These are phyloP conservation scores for Neltuma alba DNA, from an alignment of 306 rosid species.

Conservation along the genomic window DNA sequence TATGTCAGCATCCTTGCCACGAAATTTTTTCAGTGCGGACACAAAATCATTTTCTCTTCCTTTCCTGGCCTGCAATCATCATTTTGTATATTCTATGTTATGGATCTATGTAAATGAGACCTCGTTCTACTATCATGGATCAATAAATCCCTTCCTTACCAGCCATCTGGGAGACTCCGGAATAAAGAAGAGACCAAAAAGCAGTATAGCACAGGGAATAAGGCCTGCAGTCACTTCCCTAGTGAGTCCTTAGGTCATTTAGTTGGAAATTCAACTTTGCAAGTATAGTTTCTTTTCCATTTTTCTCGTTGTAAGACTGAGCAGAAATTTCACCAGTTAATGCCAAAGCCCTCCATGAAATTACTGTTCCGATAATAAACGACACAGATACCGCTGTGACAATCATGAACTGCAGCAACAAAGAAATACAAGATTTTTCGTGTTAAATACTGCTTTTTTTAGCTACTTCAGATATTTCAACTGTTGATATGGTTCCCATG, in stretches of 20 bases:
- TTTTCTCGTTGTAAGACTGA: background rate
- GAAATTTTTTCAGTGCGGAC: constrained; percentile 66
- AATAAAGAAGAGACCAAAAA: constrained; percentile 81
- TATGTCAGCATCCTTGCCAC: constrained; percentile 75
- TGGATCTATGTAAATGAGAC: background rate
- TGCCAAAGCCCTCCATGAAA: constrained; percentile 84
- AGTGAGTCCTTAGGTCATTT: constrained; percentile 28
- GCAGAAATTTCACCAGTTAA: constrained; percentile 55
- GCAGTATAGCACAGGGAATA: constrained; percentile 69
- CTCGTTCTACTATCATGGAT: background rate
- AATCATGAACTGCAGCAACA: constrained; percentile 72
- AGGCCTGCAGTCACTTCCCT: constrained; percentile 61
- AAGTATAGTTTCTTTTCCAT: background rate
- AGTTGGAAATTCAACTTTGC: background rate
- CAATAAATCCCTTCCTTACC: constrained; percentile 49
- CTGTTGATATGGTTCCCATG: constrained; percentile 3
- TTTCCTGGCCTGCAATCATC: constrained; percentile 64
- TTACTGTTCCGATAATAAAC: constrained; percentile 74
- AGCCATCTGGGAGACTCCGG: constrained; percentile 99
- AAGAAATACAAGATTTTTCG: constrained; percentile 22
- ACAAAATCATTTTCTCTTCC: constrained; percentile 65
- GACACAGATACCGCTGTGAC: constrained; percentile 64
- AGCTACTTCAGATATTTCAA: constrained; percentile 10
- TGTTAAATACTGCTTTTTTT: background rate
- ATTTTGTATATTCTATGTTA: constrained; percentile 2